Evolutionary conservation across 768 basidiomycete species (phyloP), one percentile per base, ranked within the genome.

Genomic region (Lanmaoa pseudosensibilis): DNA sequence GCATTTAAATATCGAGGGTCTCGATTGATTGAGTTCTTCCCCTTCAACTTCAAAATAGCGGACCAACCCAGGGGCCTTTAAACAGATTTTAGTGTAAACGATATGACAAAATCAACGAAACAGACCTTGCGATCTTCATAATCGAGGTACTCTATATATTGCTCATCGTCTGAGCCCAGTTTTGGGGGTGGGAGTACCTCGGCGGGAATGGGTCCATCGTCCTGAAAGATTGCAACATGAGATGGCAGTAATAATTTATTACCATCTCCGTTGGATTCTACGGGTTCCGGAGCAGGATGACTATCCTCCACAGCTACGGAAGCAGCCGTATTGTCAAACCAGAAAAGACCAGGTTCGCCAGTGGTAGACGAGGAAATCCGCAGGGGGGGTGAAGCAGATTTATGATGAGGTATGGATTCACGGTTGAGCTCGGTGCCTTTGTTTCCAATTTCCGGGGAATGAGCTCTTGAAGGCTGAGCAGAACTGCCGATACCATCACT

Each of bases 141-240:
- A 61, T 91, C 88, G 23, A 92, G 75, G 65, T 89, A 91, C 50
- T 92, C 84, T 55, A 93, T 91, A 63, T 83, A 89, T 64, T 82
- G 82, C 23, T 84, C 83, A 10, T 81, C 81, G 21, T 85, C 83
- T 15, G 77, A 75, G 37, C 80, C 68, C 39, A 74, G 30, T 53
- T 73, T 64, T 3, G 75, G 66, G 18, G 80, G 74, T 15, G 76
- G 68, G 18, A 83, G 68, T 19, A 86, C 78, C 55, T 81, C 75
- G 30, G 78, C 70, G 4, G 81, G 75, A 15, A 75, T 69, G 43
- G 69, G 65, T 33, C 54, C 74, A 43, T 65, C 43, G 18, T 58
- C 63, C 19, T 52, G 53, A 18, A 83, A 74, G 7, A 91, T 76
- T 9, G 78, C 79, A 25, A 92, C 90, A 71, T 92, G 90, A 1